Evolutionary conservation across 176 grass and related monocot species (phyloP).

Genomic region (Oryza meyeriana): DNA sequence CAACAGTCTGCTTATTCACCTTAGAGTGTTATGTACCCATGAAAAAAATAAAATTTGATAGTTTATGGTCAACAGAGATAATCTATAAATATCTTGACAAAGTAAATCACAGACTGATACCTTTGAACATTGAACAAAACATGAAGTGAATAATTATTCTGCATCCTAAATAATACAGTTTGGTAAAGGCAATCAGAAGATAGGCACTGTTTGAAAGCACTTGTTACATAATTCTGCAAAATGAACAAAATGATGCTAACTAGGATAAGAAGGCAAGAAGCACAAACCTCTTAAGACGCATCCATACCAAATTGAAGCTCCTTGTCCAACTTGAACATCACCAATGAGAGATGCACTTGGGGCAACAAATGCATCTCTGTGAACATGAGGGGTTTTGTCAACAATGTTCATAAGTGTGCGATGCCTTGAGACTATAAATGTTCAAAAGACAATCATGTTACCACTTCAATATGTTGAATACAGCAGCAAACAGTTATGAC

Average conservation of each 20-base stretch:
- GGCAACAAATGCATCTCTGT: constrained; percentile 92
- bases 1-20: not conserved
- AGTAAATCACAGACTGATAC: not conserved
- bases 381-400: constrained; percentile 74
- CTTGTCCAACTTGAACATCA: constrained; percentile 78
- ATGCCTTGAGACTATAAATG: constrained; percentile 79
- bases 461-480: not conserved
- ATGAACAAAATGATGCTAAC: constrained; percentile 4
- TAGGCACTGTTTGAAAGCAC: not conserved
- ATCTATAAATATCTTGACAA: not conserved
- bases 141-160: not conserved
- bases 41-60: not conserved
- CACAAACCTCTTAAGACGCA: constrained; percentile 83
- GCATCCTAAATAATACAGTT: not conserved
- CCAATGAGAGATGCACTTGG: constrained; percentile 95
- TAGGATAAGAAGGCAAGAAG: not conserved
- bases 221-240: not conserved
- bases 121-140: not conserved
- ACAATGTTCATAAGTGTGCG: constrained; percentile 86
- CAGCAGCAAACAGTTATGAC: not conserved
- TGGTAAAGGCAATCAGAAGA: not conserved
- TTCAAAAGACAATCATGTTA: constrained; percentile 29
- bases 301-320: constrained; percentile 98
- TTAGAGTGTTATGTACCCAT: constrained; percentile 10
- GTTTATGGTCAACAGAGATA: not conserved